These are phyloP conservation scores for Venturia asperata DNA, from an alignment of 2,329 filamentous ascomycete species.

Conservation along the genomic window DNA sequence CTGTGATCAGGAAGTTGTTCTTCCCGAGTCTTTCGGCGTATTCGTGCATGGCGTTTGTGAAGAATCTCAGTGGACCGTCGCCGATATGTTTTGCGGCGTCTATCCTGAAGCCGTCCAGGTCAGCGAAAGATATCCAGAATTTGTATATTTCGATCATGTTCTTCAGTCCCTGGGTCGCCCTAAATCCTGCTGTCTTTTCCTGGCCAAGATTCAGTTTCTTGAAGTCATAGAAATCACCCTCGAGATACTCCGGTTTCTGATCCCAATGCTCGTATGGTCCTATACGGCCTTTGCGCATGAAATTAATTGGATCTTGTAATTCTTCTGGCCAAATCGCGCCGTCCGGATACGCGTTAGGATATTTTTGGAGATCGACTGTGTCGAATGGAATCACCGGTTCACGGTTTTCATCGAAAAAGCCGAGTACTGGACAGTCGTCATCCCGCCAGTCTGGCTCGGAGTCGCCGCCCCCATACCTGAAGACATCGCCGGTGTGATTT, in stretches of 20 bases:
- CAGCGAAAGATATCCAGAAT: constrained; percentile 26
- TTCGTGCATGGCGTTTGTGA: constrained; percentile 24
- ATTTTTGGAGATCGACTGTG: not conserved
- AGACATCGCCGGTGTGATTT: constrained; percentile 22
- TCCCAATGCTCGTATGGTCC: constrained; percentile 22
- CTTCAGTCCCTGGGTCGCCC: constrained; percentile 21
- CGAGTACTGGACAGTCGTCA: not conserved
- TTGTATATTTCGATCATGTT: constrained; percentile 24
- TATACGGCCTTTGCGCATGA: constrained; percentile 23
- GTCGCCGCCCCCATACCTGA: constrained; percentile 14
- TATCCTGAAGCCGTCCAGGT: constrained; percentile 24
- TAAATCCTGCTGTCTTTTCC: constrained; percentile 21
- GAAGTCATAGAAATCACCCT: constrained; percentile 25
- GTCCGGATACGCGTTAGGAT: constrained; percentile 17
- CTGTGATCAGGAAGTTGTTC: constrained; percentile 24
- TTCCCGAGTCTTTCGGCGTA: constrained; percentile 23
- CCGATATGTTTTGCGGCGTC: constrained; percentile 27
- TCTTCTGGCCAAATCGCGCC: constrained; percentile 25
- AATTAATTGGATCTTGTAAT: constrained; percentile 21
- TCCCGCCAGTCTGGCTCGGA: constrained; percentile 9
- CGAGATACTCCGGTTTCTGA: constrained; percentile 23
- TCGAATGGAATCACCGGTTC: constrained; percentile 1
- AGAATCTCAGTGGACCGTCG: constrained; percentile 23
- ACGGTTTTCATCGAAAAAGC: constrained; percentile 21
- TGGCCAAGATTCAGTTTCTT: constrained; percentile 25